Evolutionary conservation across 2,329 filamentous ascomycete species (phyloP), one percentile per base, ranked within the genome.

Genomic region (Beauveria rudraprayagi): DNA sequence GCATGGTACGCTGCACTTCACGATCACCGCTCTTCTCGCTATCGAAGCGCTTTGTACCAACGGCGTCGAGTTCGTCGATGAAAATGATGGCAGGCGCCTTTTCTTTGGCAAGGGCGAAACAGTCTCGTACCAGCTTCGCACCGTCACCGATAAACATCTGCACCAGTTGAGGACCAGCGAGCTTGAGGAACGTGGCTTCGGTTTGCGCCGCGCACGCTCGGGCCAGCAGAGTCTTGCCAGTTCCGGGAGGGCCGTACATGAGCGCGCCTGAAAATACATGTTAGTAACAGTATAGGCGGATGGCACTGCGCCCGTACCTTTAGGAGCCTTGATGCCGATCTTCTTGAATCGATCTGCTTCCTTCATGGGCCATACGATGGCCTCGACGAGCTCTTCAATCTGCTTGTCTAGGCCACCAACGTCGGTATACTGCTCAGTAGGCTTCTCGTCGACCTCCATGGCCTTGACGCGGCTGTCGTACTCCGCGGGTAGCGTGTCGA

Each of bases 101-200:
- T 77, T 99, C 94, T 76, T 99, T 99, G 59, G 94, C 94, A 16
- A 99, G 81, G 2, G 94, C 94, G 73, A 99, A 99, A 77, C 91
- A 96, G 78, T 99, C 94, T 62, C 94, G 90, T 47, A 99, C 94
- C 34, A 99, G 84, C 78, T 99, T 99, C 48, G 95, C 94, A 70
- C 94, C 94, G 68, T 99, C 95, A 73, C 94, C 94, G 46, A 99
- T 99, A 75, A 97, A 99, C 94, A 97, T 99, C 75, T 99, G 94
- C 34, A 99, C 94, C 44, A 99, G 86, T 77, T 99, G 94, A 5
- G 95, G 94, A 56, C 94, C 94, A 63, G 94, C 94, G 61, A 99
- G 89, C 77, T 99, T 99, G 72, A 99, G 86, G 82, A 99, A 99
- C 26, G 94, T 99, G 65, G 94, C 94, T 67, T 99, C 94, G 63